Evolutionary conservation across 2,329 filamentous ascomycete genomes (phyloP).

Genomic region (Zelopaecilomyces penicillatus): DNA sequence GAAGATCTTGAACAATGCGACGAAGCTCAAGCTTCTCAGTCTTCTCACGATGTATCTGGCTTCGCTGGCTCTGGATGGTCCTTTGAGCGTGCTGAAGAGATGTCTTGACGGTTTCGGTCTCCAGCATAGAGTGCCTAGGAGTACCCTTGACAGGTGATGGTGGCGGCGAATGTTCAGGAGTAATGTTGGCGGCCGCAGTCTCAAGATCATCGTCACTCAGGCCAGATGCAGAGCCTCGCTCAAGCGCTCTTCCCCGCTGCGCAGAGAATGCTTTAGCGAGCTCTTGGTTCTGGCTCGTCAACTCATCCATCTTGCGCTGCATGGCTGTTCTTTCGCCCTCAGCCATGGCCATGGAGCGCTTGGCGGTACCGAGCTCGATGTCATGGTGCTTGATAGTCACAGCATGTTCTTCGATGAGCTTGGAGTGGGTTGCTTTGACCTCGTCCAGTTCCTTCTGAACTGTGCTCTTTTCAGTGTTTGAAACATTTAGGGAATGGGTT

Average conservation of each 20-base stretch:
- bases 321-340: slow-evolving; percentile 72
- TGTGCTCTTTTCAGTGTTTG: slow-evolving; percentile 66
- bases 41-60: slow-evolving; percentile 94
- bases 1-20: slow-evolving; percentile 87
- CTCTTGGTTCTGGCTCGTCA: slow-evolving; percentile 84
- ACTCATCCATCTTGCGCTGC: slow-evolving; percentile 78
- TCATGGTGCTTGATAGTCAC: slow-evolving; percentile 75
- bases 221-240: slow-evolving; percentile 52
- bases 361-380: slow-evolving; percentile 75
- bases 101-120: slow-evolving; percentile 90
- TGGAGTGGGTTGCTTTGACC: slow-evolving; percentile 69
- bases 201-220: slow-evolving; percentile 56
- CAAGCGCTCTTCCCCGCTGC: slow-evolving; percentile 57
- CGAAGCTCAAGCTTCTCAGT: slow-evolving; percentile 95
- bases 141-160: slow-evolving; percentile 86
- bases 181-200: slow-evolving; percentile 58
- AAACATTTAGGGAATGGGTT: slow-evolving; percentile 58
- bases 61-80: slow-evolving; percentile 92
- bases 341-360: slow-evolving; percentile 67
- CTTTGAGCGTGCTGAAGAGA: slow-evolving; percentile 90
- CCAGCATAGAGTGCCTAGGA: slow-evolving; percentile 82
- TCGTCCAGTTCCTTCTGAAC: slow-evolving; percentile 87
- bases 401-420: slow-evolving; percentile 72
- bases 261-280: slow-evolving; percentile 75
- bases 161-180: slow-evolving; percentile 84